Evolutionary conservation across 202 grass and related monocot species (phyloP).

Genomic region (Hordeum pubiflorum): DNA sequence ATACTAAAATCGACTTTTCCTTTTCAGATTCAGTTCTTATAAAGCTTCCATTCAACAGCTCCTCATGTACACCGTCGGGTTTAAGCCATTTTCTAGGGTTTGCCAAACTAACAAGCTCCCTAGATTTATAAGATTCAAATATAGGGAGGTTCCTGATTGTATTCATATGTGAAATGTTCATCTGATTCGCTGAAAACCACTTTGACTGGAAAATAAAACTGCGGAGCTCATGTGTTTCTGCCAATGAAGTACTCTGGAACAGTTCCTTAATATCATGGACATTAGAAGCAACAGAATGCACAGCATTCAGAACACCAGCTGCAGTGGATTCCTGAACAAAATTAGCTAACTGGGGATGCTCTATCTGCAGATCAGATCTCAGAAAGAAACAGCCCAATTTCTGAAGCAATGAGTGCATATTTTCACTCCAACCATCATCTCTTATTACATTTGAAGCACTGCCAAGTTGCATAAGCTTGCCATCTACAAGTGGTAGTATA

Average conservation of each 20-base stretch:
- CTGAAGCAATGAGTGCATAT: constrained; percentile 85
- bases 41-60: constrained; percentile 80
- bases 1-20: constrained; percentile 80
- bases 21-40: constrained; percentile 82
- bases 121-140: constrained; percentile 95
- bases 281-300: constrained; percentile 61
- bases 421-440: constrained; percentile 94
- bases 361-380: constrained; percentile 66
- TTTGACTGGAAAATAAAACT: constrained; percentile 98
- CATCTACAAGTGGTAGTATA: constrained; percentile 77
- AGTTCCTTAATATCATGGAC: constrained; percentile 46
- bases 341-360: constrained; percentile 71
- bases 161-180: constrained; percentile 49
- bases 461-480: constrained; percentile 62
- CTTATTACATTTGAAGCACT: constrained; percentile 87
- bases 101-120: constrained; percentile 65
- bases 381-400: constrained; percentile 86
- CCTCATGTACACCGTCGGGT: constrained; percentile 76
- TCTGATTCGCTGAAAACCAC: constrained; percentile 81
- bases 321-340: constrained; percentile 82
- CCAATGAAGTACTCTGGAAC: constrained; percentile 53
- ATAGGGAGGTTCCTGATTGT: constrained; percentile 74
- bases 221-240: constrained; percentile 80
- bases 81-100: constrained; percentile 89
- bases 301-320: constrained; percentile 80